Percentiles rank a stretch among this genome's conserved stretches.
Evolutionary conservation across 2,329 filamentous ascomycete genomes (phyloP).

Genomic region (Ophiostoma perfectum): DNA sequence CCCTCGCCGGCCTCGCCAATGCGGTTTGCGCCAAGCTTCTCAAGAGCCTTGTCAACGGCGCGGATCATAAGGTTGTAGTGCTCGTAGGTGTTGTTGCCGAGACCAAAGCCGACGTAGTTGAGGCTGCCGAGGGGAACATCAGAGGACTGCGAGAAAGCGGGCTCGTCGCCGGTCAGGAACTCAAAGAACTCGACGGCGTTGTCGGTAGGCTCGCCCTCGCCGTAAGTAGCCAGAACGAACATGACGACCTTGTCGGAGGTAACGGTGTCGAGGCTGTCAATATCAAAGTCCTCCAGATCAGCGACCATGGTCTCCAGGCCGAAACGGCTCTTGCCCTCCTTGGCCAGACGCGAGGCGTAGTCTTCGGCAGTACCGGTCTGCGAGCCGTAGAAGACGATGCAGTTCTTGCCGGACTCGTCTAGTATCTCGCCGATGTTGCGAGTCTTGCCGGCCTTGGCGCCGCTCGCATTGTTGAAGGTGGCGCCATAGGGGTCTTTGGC

Average conservation of each 20-base stretch:
- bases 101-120: constrained; percentile 90
- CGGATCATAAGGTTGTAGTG: constrained; percentile 99
- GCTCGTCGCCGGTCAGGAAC: constrained; percentile 78
- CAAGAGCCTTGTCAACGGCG: constrained; percentile 74
- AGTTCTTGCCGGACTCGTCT: constrained; percentile 93
- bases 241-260: constrained; percentile 87
- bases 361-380: constrained; percentile 98
- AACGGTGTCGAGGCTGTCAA: constrained; percentile 83
- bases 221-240: constrained; percentile 95
- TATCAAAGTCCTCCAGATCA: constrained; percentile 96
- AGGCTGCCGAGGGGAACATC: constrained; percentile 74
- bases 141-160: constrained; percentile 68
- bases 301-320: constrained; percentile 97
- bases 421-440: constrained; percentile 93
- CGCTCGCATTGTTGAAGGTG: constrained; percentile 63
- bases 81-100: constrained; percentile 99
- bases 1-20: constrained; percentile 90
- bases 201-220: constrained; percentile 96
- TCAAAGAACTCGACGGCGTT: constrained; percentile 99
- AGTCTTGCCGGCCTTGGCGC: constrained; percentile 73
- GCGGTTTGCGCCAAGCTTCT: constrained; percentile 74
- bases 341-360: constrained; percentile 90
- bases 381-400: constrained; percentile 96
- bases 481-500: constrained; percentile 82
- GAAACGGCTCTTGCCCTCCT: constrained; percentile 94